Evolutionary conservation across 768 basidiomycete genomes (phyloP).

Genomic region (Mycena haematopus): DNA sequence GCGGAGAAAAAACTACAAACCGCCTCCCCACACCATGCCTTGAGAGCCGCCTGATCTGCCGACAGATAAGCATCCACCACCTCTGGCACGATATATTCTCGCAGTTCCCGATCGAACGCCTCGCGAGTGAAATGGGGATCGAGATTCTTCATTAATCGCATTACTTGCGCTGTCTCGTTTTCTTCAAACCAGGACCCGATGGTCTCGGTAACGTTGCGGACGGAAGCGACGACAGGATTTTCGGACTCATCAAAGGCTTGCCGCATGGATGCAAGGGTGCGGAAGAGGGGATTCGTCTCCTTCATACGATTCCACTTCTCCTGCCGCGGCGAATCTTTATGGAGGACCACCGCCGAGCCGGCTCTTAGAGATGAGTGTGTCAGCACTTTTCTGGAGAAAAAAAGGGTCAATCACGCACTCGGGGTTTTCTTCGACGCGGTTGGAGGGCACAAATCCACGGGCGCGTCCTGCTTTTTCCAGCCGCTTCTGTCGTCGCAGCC

Average conservation of each 20-base stretch:
- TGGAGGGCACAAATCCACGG: constrained; percentile 58
- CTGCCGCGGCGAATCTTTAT: constrained; percentile 80
- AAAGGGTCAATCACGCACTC: constrained; percentile 63
- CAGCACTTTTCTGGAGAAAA: constrained; percentile 4
- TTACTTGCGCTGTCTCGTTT: constrained; percentile 97
- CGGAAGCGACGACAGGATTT: constrained; percentile 80
- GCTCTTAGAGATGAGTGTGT: constrained; percentile 57
- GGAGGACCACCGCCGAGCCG: constrained; percentile 82
- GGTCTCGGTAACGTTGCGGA: constrained; percentile 84
- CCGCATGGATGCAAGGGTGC: constrained; percentile 60
- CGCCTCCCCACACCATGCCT: constrained; percentile 94
- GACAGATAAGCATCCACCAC: constrained; percentile 95
- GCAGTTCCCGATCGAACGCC: constrained; percentile 83
- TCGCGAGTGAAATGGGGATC: constrained; percentile 91
- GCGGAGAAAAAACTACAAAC: constrained; percentile 53
- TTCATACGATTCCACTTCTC: constrained; percentile 84
- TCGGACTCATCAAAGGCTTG: constrained; percentile 91
- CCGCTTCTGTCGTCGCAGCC: constrained; percentile 79
- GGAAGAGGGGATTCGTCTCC: constrained; percentile 79
- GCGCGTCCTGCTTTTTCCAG: constrained; percentile 85
- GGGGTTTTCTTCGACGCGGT: constrained; percentile 70
- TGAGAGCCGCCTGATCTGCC: constrained; percentile 85
- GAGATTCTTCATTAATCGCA: constrained; percentile 82
- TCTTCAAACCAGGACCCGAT: constrained; percentile 95
- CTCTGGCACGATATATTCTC: constrained; percentile 98